Evolutionary conservation across 2,329 filamentous ascomycete species (phyloP).

Genomic region (Diaporthe humulicola): DNA sequence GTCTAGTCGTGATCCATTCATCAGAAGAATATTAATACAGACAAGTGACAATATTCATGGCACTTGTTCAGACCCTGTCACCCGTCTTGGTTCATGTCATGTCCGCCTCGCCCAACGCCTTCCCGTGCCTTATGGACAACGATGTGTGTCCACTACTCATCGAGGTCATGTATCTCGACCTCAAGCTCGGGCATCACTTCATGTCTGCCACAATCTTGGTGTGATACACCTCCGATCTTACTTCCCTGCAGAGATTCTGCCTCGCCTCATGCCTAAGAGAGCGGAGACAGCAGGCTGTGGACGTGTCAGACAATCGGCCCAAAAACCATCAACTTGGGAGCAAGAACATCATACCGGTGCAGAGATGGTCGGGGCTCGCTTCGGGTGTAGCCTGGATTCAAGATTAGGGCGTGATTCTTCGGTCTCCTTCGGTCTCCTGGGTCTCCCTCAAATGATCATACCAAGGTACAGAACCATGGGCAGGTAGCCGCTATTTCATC

Average conservation of each 20-base stretch:
- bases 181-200: background rate
- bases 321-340: background rate
- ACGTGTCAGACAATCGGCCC: slow-evolving; percentile 31
- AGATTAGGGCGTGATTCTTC: slow-evolving; percentile 37
- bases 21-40: slow-evolving; percentile 35
- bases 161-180: background rate
- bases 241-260: slow-evolving; percentile 18
- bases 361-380: slow-evolving; percentile 88
- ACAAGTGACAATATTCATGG: slow-evolving; percentile 19
- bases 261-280: slow-evolving; percentile 61
- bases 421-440: slow-evolving; percentile 32
- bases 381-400: slow-evolving; percentile 83
- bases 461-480: slow-evolving; percentile 97
- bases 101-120: slow-evolving; percentile 27
- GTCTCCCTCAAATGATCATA: slow-evolving; percentile 57
- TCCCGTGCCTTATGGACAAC: slow-evolving; percentile 31
- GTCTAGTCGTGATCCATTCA: slow-evolving; percentile 31
- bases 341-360: slow-evolving; percentile 34
- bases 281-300: slow-evolving; percentile 55
- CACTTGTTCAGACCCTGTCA: background rate
- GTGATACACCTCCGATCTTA: background rate
- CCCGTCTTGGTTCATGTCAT: slow-evolving; percentile 10
- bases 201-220: background rate
- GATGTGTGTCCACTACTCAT: slow-evolving; percentile 12
- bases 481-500: slow-evolving; percentile 82